A percentile compares a stretch with the other conserved stretches of the same genome.
phyloP scores from a whole-genome alignment of 495 filamentous ascomycete species.

The Recurvomyces mirabilis region DNA sequence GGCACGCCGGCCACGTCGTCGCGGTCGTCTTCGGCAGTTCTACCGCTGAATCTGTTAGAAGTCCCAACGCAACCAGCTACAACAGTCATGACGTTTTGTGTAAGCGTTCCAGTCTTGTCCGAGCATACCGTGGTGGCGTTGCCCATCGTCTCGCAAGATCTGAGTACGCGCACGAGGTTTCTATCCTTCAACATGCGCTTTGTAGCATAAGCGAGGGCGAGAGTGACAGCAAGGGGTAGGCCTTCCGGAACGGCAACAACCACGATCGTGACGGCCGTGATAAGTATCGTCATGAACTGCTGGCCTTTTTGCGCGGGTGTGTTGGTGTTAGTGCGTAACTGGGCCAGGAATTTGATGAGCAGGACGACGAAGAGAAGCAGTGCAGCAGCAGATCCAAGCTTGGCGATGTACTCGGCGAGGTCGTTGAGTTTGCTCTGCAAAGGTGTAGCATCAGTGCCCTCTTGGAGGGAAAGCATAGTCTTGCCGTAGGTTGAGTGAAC shows the following conservation, averaged over 20 bases:
- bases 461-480: constrained; percentile 85
- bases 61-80: constrained; percentile 51
- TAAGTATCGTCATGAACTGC: constrained; percentile 82
- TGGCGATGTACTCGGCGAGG: constrained; percentile 87
- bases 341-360: constrained; percentile 77
- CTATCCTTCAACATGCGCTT: constrained; percentile 92
- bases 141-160: constrained; percentile 97
- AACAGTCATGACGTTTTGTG: constrained; percentile 62
- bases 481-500: constrained; percentile 83
- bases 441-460: constrained; percentile 86
- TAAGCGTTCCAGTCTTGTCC: constrained; percentile 93
- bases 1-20: constrained; percentile 35
- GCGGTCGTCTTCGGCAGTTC: constrained; percentile 24
- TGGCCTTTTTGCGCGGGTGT: constrained; percentile 69
- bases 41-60: constrained; percentile 42
- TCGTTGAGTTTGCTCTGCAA: constrained; percentile 85
- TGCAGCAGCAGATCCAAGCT: constrained; percentile 76
- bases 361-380: constrained; percentile 80
- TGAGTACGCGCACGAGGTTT: constrained; percentile 80
- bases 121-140: constrained; percentile 94
- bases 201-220: constrained; percentile 89
- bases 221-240: constrained; percentile 80
- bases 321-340: constrained; percentile 43
- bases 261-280: constrained; percentile 87
- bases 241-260: constrained; percentile 95